phyloP scores from a whole-genome alignment of 192 early-diverging fungal genomes.

The Gamsiella multidivaricata region DNA sequence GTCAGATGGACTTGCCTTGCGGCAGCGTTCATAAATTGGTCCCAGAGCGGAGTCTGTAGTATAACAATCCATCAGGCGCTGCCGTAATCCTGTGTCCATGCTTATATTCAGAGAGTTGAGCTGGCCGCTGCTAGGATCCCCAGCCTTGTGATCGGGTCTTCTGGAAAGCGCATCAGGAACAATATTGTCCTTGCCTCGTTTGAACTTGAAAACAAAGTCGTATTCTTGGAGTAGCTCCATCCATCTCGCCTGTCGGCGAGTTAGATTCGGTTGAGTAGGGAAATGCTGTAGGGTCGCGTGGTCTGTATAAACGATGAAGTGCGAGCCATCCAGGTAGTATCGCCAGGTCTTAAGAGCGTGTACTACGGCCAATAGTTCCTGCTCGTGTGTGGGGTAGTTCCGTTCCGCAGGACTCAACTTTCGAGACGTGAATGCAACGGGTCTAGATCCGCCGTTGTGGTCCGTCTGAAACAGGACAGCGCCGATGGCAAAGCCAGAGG shows the following conservation, averaged over 20 bases:
- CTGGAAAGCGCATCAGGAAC: no score
- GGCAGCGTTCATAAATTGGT: slow-evolving; percentile 4
- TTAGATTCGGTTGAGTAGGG: slow-evolving; percentile 35
- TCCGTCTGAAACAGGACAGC: no score
- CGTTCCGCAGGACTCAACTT: slow-evolving; percentile 32
- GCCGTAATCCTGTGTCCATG: neutral
- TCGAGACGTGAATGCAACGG: slow-evolving; percentile 42
- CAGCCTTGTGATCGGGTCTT: slow-evolving; percentile 19
- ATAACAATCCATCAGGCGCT: slow-evolving; percentile 10
- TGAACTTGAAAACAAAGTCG: no score
- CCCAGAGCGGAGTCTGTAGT: neutral
- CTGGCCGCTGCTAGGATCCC: neutral
- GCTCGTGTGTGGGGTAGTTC: no score
- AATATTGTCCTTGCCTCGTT: no score
- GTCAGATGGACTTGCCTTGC: neutral
- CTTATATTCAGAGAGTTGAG: neutral
- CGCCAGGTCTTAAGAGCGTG: slow-evolving; percentile 49
- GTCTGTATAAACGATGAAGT: slow-evolving; percentile 48
- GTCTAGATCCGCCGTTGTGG: slow-evolving; percentile 22
- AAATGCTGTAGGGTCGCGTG: no score
- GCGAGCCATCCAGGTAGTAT: slow-evolving; percentile 29
- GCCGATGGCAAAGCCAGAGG: no score
- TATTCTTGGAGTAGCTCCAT: slow-evolving; percentile 11
- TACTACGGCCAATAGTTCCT: no score
- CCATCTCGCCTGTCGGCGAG: slow-evolving; percentile 20